These are phyloP conservation scores for Tulasnella calospora DNA, from an alignment of 768 basidiomycete genomes.

Conservation along the genomic window DNA sequence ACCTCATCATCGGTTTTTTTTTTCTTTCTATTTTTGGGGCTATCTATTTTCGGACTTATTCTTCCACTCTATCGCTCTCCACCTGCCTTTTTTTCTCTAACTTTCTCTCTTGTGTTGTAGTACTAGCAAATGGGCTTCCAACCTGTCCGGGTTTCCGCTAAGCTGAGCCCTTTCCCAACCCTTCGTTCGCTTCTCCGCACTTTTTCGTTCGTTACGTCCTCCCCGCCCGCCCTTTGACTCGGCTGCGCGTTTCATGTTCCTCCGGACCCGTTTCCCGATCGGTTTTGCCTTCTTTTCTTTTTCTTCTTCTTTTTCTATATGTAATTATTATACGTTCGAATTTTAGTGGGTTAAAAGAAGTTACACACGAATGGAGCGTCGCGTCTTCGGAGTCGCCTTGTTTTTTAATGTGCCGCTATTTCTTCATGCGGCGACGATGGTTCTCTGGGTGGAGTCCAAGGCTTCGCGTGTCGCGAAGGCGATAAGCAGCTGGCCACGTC, in stretches of 20 bases:
- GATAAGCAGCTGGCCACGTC: background rate
- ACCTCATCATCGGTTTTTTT: background rate
- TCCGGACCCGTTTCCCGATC: background rate
- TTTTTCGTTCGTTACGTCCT: background rate
- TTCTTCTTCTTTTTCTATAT: slow-evolving; percentile 3
- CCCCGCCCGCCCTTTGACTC: background rate
- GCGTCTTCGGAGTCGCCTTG: background rate
- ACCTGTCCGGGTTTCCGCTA: background rate
- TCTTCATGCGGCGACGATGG: background rate
- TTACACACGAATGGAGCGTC: background rate
- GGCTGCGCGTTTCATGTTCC: slow-evolving; percentile 3
- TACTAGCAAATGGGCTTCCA: background rate
- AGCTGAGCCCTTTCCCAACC: background rate
- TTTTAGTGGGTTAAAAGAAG: slow-evolving; percentile 6
- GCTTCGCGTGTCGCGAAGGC: background rate
- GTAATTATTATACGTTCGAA: slow-evolving; percentile 12
- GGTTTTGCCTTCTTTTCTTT: background rate
- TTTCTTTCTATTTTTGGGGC: background rate
- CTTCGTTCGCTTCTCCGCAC: slow-evolving; percentile 13
- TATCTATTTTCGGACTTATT: slow-evolving; percentile 11
- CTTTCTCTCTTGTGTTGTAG: slow-evolving; percentile 7
- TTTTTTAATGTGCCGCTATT: background rate
- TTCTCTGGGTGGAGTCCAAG: background rate
- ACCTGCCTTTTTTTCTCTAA: background rate
- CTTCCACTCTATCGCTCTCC: background rate